Evolutionary conservation across 2,329 filamentous ascomycete species (phyloP), one percentile per base, ranked within the genome.

Genomic region (Phaeosphaeriaceae sp.): DNA sequence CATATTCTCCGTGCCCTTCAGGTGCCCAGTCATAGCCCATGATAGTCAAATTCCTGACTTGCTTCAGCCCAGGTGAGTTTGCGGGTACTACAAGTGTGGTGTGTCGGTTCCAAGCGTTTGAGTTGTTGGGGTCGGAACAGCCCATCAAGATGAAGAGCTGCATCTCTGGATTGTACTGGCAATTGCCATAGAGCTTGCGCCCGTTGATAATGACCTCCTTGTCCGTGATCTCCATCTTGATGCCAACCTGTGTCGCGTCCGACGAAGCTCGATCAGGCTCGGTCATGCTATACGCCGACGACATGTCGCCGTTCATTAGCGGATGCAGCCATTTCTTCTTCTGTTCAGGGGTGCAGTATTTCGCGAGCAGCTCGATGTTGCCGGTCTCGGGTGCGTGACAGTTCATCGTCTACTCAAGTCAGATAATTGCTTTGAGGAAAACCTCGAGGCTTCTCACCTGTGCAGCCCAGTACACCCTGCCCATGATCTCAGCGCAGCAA

Each of bases 331-430:
- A 84, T 59, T 79, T 76, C 66, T 80, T 75, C 75, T 84, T 84
- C 61, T 84, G 82, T 53, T 77, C 79, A 1, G 79, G 72, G 15
- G 77, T 83, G 67, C 82, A 82, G 74, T 83, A 84, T 69, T 84
- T 83, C 40, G 81, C 81, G 27, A 84, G 76, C 10, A 84, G 78
- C 64, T 84, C 82, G 69, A 84, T 84, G 68, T 84, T 84, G 27
- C 82, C 82, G 7, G 81, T 83, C 42, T 83, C 81, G 19, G 81
- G 82, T 1, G 82, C 82, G 53, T 79, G 77, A 60, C 78, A 80
- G 61, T 80, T 80, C 76, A 79, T 79, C 0, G 78, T 80, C 78
- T 80, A 51, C 1, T 25, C 3, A 21, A 31, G 17, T 54, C 31
- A 57, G 56, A 46, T 56, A 24, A 33, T 13, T 36, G 25, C 15